Base-by-base conservation (phyloP, 495 filamentous ascomycete genomes). In the Staphylotrichum tortipilum region DNA sequence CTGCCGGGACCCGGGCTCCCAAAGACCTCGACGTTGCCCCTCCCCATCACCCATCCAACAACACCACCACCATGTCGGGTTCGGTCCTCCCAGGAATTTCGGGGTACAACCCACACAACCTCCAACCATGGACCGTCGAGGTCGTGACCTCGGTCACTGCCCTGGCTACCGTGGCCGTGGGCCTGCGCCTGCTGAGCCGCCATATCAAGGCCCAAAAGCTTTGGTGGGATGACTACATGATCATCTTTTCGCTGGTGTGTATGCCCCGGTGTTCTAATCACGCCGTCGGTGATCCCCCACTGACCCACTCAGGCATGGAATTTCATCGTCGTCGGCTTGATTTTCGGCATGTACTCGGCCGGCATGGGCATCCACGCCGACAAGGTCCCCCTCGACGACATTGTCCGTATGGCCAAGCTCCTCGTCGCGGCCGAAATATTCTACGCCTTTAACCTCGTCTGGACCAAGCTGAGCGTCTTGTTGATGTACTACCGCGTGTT, bases 401-500 rank as follows among this genome's bases (percentile, higher is more conserved):
- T 51, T 15, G 40, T 51, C 7, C 48, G 37, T 7, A 44, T 51
- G 48, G 48, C 48, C 40, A 51, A 51, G 31, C 44, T 21, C 24
- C 33, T 51, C 30, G 21, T 51, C 31, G 48, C 44, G 23, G 48
- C 48, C 31, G 48, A 51, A 17, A 44, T 51, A 14, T 24, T 51
- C 10, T 51, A 51, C 40, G 41, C 22, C 19, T 51, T 21, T 15
- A 51, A 51, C 33, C 48, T 51, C 1, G 48, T 51, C 15, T 51
- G 39, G 39, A 44, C 40, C 22, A 51, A 51, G 33, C 26, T 51
- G 10, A 23, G 29, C 40, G 44, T 51, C 18, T 19, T 51, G 30
- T 23, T 51, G 14, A 51, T 51, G 48, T 51, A 51, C 19, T 51
- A 51, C 40, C 48, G 48, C 39, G 44, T 51, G 31, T 51, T 51